Evolutionary conservation across 1,284 basidiomycete genomes (phyloP), one percentile per base, ranked within the genome.

Genomic region (Pseudozyma pruni): DNA sequence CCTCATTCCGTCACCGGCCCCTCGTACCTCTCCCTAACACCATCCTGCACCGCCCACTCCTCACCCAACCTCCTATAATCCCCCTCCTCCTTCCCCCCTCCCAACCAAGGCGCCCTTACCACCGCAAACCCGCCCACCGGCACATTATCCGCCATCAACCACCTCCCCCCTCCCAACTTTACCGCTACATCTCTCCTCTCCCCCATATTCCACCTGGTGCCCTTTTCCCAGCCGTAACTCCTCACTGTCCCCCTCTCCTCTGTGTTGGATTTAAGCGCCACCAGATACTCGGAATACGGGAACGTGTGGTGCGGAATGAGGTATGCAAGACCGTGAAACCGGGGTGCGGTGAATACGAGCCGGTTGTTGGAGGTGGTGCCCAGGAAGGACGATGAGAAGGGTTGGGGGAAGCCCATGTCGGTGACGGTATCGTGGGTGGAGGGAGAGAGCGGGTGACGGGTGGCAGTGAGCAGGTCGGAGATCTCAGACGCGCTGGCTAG

Each of bases 121-220:
- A 17, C 16, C 4, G 2, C 19, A 25, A 48, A 20, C 5, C 46
- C 35, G 4, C 34, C 35, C 17, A 48, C 25, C 2, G 46, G 25
- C 9, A 48, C 35, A 2, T 48, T 20, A 11, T 39, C 46, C 8
- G 46, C 25, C 25, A 48, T 19, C 35, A 48, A 31, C n/a, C 19
- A 48, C 25, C 27, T 27, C 16, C 20, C 13, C 11, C 29, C 34
- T 3, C n/a, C 45, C 45, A 47, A 9, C 14, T 20, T 17, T 5
- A 47, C 29, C 14, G 34, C 45, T 8, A 47, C 14, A 7, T 40
- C 14, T 4, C 39, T 25, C 3, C 37, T 25, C 7, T 8, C 39
- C 2, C 10, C 1, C 22, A 11, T n/a, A 14, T n/a, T 22, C 39
- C 39, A 23, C 9, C 39, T 14, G 11, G 8, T 8, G 1, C 39